A percentile compares a stretch with the other conserved stretches of the same genome.
Evolutionary conservation across 2,329 filamentous ascomycete species (phyloP).

Genomic region (Aspergillus udagawae): DNA sequence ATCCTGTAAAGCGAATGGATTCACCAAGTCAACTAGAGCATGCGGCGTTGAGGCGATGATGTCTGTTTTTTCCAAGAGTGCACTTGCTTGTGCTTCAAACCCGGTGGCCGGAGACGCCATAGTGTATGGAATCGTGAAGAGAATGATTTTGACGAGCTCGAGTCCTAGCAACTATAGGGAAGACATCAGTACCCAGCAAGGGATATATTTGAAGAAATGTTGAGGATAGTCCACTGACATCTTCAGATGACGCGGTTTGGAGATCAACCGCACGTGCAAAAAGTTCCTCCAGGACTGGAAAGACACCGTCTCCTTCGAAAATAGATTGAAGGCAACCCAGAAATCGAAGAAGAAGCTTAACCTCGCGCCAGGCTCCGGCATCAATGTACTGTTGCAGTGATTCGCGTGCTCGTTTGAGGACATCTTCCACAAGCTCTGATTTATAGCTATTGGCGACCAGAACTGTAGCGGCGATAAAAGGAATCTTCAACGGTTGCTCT

Average conservation of each 20-base stretch:
- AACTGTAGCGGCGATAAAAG: conserved; percentile 81
- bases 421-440: conserved; percentile 66
- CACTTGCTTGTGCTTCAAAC: conserved; percentile 68
- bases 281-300: conserved; percentile 81
- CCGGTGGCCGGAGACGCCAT: conserved; percentile 69
- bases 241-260: conserved; percentile 87
- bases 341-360: conserved; percentile 87
- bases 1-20: conserved; percentile 67
- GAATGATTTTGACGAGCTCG: conserved; percentile 93
- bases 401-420: conserved; percentile 61
- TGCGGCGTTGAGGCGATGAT: conserved; percentile 89
- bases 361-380: conserved; percentile 77
- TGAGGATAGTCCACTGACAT: conserved; percentile 57
- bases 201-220: neutral
- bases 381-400: conserved; percentile 65
- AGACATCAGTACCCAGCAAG: conserved; percentile 11
- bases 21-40: conserved; percentile 76
- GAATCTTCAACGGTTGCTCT: conserved; percentile 97
- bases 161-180: conserved; percentile 55
- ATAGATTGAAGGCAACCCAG: conserved; percentile 79
- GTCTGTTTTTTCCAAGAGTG: conserved; percentile 87
- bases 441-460: conserved; percentile 75
- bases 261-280: conserved; percentile 87
- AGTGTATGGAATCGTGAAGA: conserved; percentile 88
- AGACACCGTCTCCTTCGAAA: conserved; percentile 79